Conservation (phyloP, 1,284 basidiomycete species). For the Leccinum angustisporum region DNA sequence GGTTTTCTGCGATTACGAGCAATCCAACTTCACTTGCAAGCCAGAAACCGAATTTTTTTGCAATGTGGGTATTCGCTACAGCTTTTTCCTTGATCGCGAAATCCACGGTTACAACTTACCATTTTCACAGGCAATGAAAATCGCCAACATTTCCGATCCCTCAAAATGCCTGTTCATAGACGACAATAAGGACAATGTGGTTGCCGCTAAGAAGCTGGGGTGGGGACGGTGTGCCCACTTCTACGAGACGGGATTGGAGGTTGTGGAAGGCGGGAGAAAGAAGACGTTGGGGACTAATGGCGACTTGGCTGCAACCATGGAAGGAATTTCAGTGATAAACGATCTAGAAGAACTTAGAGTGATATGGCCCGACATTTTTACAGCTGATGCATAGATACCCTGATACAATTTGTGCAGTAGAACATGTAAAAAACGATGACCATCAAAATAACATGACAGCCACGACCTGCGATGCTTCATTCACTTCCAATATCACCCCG, state of each 20-base stretch:
- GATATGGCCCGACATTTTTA: constrained; percentile 69
- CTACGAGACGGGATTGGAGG: constrained; percentile 61
- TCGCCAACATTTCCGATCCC: constrained; percentile 59
- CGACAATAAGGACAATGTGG: constrained; percentile 68
- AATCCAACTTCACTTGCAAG: constrained; percentile 77
- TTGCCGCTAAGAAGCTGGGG: constrained; percentile 59
- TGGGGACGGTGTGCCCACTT: constrained; percentile 78
- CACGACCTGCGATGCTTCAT: constrained; percentile 73
- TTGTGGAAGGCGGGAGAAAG: constrained; percentile 58
- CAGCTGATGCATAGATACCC: constrained; percentile 6
- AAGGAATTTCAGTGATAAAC: constrained; percentile 47
- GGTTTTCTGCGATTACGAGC: constrained; percentile 79
- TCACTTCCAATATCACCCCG: constrained; percentile 80
- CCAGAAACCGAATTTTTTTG: constrained; percentile 74
- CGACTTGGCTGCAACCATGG: constrained; percentile 36
- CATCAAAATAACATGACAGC: constrained; percentile 68
- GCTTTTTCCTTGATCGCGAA: neutral
- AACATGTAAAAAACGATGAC: neutral
- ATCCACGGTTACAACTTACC: constrained; percentile 4
- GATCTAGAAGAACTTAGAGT: constrained; percentile 62
- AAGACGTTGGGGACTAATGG: constrained; percentile 51
- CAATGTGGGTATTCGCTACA: constrained; percentile 41
- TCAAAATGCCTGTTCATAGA: constrained; percentile 75
- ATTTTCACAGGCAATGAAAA: constrained; percentile 55
- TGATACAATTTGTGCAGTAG: constrained; percentile 3